Evolutionary conservation across 805 yeast species (phyloP).

Genomic region (Ogataea allantospora): DNA sequence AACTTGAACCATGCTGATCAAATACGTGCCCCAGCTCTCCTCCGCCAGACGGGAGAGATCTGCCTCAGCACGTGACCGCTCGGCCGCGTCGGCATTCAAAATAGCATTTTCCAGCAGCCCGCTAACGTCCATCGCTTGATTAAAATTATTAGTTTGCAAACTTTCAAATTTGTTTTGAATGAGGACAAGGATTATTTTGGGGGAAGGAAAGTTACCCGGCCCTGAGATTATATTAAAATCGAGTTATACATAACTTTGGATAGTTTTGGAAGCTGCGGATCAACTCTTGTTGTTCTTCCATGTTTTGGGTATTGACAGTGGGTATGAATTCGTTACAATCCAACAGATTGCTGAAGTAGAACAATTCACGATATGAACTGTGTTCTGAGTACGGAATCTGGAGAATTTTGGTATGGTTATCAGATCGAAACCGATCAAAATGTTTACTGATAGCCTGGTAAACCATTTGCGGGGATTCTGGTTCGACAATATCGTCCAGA

Average conservation of each 20-base stretch:
- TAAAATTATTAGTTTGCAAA: constrained; percentile 12
- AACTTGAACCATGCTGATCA: constrained; percentile 67
- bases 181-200: not conserved
- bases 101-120: constrained; percentile 77
- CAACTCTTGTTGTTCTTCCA: constrained; percentile 16
- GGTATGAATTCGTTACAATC: constrained; percentile 61
- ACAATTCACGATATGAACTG: constrained; percentile 80
- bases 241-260: constrained; percentile 14
- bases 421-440: constrained; percentile 19
- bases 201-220: constrained; percentile 8
- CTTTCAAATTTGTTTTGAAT: constrained; percentile 7
- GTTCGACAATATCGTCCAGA: constrained; percentile 14
- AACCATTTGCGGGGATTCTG: constrained; percentile 16
- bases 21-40: constrained; percentile 73
- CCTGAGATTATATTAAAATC: no score
- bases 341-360: constrained; percentile 57
- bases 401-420: constrained; percentile 21
- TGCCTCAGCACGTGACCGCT: constrained; percentile 75
- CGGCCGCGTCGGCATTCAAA: constrained; percentile 59
- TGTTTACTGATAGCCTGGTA: constrained; percentile 15
- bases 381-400: constrained; percentile 85
- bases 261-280: constrained; percentile 15
- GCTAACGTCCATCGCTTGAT: constrained; percentile 55
- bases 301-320: constrained; percentile 57
- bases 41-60: constrained; percentile 69